Conservation (phyloP, 306 rosid genomes). For the Medicago ruthenica region DNA sequence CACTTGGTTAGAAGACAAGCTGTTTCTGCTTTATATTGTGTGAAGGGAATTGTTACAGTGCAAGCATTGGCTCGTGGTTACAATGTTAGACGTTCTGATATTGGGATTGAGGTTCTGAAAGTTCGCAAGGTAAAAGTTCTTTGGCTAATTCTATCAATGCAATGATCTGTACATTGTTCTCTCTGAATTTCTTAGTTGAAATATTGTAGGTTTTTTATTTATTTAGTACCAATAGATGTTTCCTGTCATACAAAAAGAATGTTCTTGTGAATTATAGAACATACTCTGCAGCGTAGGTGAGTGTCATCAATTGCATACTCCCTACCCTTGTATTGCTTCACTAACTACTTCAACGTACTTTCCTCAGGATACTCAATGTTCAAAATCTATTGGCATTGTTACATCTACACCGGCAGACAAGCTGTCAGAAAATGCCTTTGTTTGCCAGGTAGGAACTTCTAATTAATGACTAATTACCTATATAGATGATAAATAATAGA, state of each 20-base stretch:
- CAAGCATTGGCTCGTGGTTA: conserved; percentile 63
- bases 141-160: conserved; percentile 19
- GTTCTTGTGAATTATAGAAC: conserved; percentile 16
- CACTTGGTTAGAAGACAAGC: conserved; percentile 69
- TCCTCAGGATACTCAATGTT: conserved; percentile 45
- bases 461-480: background rate
- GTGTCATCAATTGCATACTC: conserved; percentile 13
- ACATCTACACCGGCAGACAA: conserved; percentile 46
- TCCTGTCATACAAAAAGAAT: conserved; percentile 13
- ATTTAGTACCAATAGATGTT: conserved; percentile 13
- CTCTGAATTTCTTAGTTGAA: conserved; percentile 21
- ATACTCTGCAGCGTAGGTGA: background rate
- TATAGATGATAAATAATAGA: conserved; percentile 13
- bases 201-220: conserved; percentile 7
- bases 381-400: conserved; percentile 39
- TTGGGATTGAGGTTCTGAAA: conserved; percentile 49
- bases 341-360: conserved; percentile 32
- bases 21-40: conserved; percentile 58
- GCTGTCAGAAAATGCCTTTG: conserved; percentile 50
- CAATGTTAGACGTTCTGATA: conserved; percentile 55
- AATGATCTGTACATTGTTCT: conserved; percentile 27
- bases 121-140: conserved; percentile 48
- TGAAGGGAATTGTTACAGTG: conserved; percentile 56
- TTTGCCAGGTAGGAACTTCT: conserved; percentile 50
- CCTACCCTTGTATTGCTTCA: conserved; percentile 25